Evolutionary conservation across 257 asterid genomes (phyloP), one percentile per base, ranked within the genome.

Genomic region (Verbascum thapsus): DNA sequence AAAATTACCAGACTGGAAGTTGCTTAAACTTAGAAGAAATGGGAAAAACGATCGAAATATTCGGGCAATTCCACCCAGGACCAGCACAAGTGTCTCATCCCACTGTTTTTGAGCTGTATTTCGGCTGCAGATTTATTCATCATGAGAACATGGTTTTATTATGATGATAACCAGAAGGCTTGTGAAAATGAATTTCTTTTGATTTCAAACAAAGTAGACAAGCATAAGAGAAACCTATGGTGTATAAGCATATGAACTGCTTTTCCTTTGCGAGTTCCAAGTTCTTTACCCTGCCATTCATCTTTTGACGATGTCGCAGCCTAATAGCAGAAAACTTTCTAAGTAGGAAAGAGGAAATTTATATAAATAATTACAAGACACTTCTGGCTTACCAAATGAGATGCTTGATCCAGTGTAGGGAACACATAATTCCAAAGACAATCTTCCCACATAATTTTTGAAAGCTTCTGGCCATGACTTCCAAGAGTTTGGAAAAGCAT

Each of bases 161-260:
- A 66, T 44, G 20, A 59, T 61, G 42, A 51, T 16, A 50, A 44
- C 53, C 41, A 53, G 57, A 61, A 48, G 45, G 70, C 15, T 26
- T 1, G 2, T 26, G 32, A 26, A 38, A 42, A 37, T 50, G 53
- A 55, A 17, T 20, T 48, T 40, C 23, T 38, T 39, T 47, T 51
- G 42, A 57, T 13, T 16, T 26, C 32, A 2, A 26, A 26, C 32
- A 26, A 26, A 26, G 5, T 23, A 68, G 67, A 66, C 60, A 73
- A 65, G 64, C 37, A 67, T 20, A 70, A 57, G 32, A 41, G 26
- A 62, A 58, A 92, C 98, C 98, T 92, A 76, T 92, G 98, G 78
- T 92, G 98, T 85, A 92, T 89, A 64, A 89, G 98, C 98, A 92
- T 92, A 76, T 92, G 98, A 58, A 92, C 91, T 39, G 98, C 94